phyloP scores from a whole-genome alignment of 2,329 filamentous ascomycete genomes.

The Hypoxylon sp. region DNA sequence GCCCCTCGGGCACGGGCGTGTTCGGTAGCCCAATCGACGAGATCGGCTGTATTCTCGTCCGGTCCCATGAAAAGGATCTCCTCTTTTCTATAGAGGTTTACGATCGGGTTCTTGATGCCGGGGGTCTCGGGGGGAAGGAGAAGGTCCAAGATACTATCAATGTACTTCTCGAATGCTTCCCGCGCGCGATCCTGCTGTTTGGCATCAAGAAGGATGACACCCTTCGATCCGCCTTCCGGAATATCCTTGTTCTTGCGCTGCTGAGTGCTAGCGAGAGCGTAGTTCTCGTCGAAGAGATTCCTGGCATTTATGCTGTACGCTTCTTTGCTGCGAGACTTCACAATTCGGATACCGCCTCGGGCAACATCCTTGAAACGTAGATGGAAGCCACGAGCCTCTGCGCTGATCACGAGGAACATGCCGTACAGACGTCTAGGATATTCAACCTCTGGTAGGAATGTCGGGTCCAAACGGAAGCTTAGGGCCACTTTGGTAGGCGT shows the following conservation, averaged over 20 bases:
- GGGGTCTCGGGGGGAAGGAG: constrained; percentile 90
- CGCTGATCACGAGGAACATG: constrained; percentile 98
- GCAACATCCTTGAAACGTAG: constrained; percentile 97
- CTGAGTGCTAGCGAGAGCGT: constrained; percentile 97
- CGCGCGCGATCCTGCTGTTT: constrained; percentile 93
- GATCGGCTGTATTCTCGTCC: constrained; percentile 97
- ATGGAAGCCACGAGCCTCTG: constrained; percentile 97
- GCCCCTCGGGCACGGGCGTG: constrained; percentile 90
- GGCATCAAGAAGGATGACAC: constrained; percentile 93
- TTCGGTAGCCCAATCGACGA: constrained; percentile 98
- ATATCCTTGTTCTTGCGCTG: constrained; percentile 99
- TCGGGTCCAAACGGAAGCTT: constrained; percentile 92
- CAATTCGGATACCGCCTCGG: constrained; percentile 96
- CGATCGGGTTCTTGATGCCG: constrained; percentile 98
- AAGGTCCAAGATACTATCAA: constrained; percentile 97
- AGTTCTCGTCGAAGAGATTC: constrained; percentile 98
- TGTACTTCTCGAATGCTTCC: constrained; percentile 99
- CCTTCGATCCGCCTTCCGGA: constrained; percentile 97
- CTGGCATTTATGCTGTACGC: constrained; percentile 96
- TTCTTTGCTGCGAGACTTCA: constrained; percentile 97
- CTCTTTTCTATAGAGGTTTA: constrained; percentile 93
- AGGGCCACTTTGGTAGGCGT: constrained; percentile 98
- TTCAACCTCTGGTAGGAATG: constrained; percentile 90
- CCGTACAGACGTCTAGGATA: constrained; percentile 95
- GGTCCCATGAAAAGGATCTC: constrained; percentile 99